A percentile compares a stretch with the other conserved stretches of the same genome.
Evolutionary conservation across 2,329 filamentous ascomycete species (phyloP).

Genomic region (Botrytis deweyae): DNA sequence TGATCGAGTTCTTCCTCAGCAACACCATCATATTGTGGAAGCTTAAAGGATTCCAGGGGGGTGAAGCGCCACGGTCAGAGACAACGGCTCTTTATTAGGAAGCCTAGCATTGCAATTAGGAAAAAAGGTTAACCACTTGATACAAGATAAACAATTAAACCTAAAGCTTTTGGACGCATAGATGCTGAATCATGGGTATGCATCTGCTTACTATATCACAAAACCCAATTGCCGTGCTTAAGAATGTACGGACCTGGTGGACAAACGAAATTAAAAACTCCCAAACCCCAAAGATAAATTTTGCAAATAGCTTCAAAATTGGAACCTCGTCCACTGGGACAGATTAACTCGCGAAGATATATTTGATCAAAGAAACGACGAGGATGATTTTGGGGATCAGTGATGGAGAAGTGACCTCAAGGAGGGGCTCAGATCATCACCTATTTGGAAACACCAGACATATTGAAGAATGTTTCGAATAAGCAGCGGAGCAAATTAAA

Average conservation of each 20-base stretch:
- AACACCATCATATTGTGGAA: slow-evolving; percentile 22
- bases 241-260: not conserved
- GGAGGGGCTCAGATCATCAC: not conserved
- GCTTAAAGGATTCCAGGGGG: not conserved
- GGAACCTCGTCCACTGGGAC: not conserved
- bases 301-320: not conserved
- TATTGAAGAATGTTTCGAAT: not conserved
- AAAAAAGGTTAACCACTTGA: not conserved
- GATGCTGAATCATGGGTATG: too few relatives aligned
- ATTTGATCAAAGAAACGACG: not conserved
- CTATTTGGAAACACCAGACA: not conserved
- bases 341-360: not conserved
- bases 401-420: not conserved
- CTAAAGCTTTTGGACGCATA: not conserved
- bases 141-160: not conserved
- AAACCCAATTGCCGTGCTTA: not conserved
- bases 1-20: slow-evolving; percentile 29
- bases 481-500: not conserved
- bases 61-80: too few relatives aligned
- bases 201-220: not conserved
- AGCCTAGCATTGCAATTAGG: not conserved
- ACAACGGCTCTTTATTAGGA: not conserved
- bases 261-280: not conserved
- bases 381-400: not conserved
- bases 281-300: not conserved